Conservation (phyloP, 2,329 filamentous ascomycete species). For the Paraphaeosphaeria minitans region DNA sequence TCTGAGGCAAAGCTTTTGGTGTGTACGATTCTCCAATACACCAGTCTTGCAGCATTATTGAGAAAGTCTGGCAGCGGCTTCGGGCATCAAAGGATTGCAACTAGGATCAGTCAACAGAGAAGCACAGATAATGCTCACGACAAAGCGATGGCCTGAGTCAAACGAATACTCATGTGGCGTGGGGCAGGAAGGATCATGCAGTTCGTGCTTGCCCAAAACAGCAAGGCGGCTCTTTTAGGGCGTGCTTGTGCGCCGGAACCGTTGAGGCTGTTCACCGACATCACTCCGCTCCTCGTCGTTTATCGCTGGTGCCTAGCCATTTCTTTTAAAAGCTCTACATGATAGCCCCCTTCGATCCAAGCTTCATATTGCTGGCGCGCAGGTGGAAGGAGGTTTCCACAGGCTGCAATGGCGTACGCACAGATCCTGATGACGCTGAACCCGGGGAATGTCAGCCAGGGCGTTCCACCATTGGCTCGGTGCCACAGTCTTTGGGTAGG, state of each 20-base stretch:
- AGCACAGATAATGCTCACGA: not conserved
- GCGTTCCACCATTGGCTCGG: conserved; percentile 25
- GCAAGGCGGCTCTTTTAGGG: not conserved
- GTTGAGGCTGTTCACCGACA: conserved; percentile 12
- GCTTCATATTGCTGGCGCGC: conserved; percentile 23
- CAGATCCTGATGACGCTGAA: conserved; percentile 29
- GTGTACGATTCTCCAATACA: no score
- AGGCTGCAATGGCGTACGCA: conserved; percentile 28
- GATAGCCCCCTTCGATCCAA: conserved; percentile 16
- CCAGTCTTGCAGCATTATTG: no score
- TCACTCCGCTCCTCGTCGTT: not conserved
- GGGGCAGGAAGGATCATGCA: not conserved
- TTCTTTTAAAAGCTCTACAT: conserved; percentile 19
- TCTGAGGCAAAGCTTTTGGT: not conserved
- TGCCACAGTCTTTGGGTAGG: conserved; percentile 38
- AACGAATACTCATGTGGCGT: not conserved
- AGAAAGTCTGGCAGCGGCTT: no score
- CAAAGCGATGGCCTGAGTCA: not conserved
- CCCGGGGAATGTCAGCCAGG: conserved; percentile 11
- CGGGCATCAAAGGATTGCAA: not conserved
- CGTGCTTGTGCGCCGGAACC: not conserved
- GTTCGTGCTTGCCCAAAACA: conserved; percentile 4
- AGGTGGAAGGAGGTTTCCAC: conserved; percentile 28
- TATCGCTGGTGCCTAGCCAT: conserved; percentile 16
- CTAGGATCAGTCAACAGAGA: not conserved